Base-by-base conservation (phyloP, 163 green algal species). In the Trebouxiophyceae sp. region DNA sequence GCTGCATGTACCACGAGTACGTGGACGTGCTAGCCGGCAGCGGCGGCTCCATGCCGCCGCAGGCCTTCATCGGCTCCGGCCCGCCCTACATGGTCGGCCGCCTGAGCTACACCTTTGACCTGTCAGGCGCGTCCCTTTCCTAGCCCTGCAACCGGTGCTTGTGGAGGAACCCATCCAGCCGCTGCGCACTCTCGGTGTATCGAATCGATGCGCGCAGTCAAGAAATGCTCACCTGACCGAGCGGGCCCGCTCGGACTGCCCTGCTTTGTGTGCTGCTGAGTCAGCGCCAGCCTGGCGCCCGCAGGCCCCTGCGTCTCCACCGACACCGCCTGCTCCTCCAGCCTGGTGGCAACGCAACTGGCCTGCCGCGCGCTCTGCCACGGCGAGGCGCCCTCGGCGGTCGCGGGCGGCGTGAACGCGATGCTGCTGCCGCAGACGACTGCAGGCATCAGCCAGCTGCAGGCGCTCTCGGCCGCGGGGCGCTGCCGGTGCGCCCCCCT, bases 261-360 rank as follows among this genome's bases (percentile, higher is more conserved):
- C 26, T 59, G 5, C 4, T n/a, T n/a, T n/a, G n/a, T n/a, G n/a
- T n/a, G 87, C 87, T 31, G 72, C 81, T n/a, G 69, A 77, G 26
- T 50, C 54, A 57, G 33, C 2, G 16, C 24, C 1, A 57, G 3
- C n/a, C n/a, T n/a, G n/a, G n/a, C n/a, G n/a, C n/a, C n/a, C 39
- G 19, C 39, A n/a, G 75, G 75, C 7, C 66, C 71, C 1, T 76
- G 65, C 33, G 69, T 92, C 5, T 80, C 77, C 5, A 85, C 92
- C 32, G 90, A 96, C 77, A 96, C 89, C 6, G 89, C 87, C 2
- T 95, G 89, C 72, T 91, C 79, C 5, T 90, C 82, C 0, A 88
- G 82, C 0, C 75, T 96, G 55, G 84, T 92, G 28, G 84, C 81
- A 2, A 47, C 60, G 28, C 79, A 93, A 57, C 44, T 86, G 23